Base-by-base conservation (phyloP, 306 rosid species). In the Ochetophila trinervis region DNA sequence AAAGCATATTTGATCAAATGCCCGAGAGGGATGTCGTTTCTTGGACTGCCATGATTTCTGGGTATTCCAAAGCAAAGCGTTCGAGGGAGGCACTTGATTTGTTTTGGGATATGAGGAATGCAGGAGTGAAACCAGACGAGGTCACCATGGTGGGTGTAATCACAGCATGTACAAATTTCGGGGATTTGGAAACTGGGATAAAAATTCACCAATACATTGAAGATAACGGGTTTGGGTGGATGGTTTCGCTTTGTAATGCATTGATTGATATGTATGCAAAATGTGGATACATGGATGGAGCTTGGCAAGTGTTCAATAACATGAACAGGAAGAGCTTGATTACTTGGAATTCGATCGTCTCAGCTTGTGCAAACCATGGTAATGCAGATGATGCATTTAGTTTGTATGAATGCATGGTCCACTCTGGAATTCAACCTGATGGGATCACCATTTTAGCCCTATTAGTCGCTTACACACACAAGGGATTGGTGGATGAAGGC, bases 11-110 rank as follows among this genome's bases (percentile, higher is more conserved):
- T 34, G 88, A 83, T 71, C 79, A 66, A 67, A 86, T 86, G 88
- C 91, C 91, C 15, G 79, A 74, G n/a, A 83, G 82, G 69, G 91
- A 86, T 52, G 82, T 86, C 16, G 80, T 86, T 74, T 71, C 85
- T 0, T 83, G 91, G 88, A 83, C 91, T 0, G 57, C 69, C 12
- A 79, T 86, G 83, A 71, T 86, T 23, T 81, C 89, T 0, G 92
- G 77, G n/a, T 81, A 74, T 72, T 74, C 85, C 0, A 70, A 17
- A 40, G 85, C 77, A 0, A 79, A 65, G 67, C 63, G 14, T 34
- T 74, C 87, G 0, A 74, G 69, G 19, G 87, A 83, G 36, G 88
- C 92, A 0, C 65, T 84, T 66, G 75, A 66, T 19, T 74, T 86
- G 71, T 86, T 86, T 19, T 58, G 79, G 72, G 81, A 83, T 75